These are phyloP conservation scores for Penicillium paxilli DNA, from an alignment of 495 filamentous ascomycete species.

Conservation along the genomic window DNA sequence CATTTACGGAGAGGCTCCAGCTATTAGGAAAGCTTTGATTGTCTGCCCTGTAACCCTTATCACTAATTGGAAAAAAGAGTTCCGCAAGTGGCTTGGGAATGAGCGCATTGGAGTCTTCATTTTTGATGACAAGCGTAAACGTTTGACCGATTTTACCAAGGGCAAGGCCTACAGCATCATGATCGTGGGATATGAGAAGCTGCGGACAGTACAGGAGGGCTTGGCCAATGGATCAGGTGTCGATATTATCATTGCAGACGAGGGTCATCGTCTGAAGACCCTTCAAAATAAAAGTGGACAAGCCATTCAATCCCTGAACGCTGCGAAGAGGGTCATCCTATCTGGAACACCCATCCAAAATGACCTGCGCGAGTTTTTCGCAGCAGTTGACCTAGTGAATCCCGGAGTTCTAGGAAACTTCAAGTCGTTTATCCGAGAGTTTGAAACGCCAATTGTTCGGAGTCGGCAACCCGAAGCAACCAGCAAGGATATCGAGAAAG, in stretches of 20 bases:
- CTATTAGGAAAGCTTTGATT: constrained; percentile 77
- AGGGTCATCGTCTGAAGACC: constrained; percentile 80
- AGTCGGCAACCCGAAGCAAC: constrained; percentile 72
- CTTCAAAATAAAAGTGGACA: constrained; percentile 77
- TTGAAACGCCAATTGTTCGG: constrained; percentile 71
- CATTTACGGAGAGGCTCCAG: constrained; percentile 57
- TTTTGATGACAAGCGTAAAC: constrained; percentile 64
- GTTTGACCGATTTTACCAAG: constrained; percentile 72
- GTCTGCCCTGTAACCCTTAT: constrained; percentile 81
- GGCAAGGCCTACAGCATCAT: constrained; percentile 75
- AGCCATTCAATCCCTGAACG: constrained; percentile 72
- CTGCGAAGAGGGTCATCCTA: constrained; percentile 65
- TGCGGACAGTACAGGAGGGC: constrained; percentile 67
- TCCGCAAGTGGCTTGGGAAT: constrained; percentile 77
- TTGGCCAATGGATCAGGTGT: constrained; percentile 62
- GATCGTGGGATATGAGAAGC: constrained; percentile 83
- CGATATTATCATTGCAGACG: constrained; percentile 80
- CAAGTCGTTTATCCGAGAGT: constrained; percentile 69
- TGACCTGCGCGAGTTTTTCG: constrained; percentile 76
- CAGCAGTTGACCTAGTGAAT: constrained; percentile 79
- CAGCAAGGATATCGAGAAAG: constrained; percentile 67
- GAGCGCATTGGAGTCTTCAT: constrained; percentile 77
- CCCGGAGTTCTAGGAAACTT: constrained; percentile 69
- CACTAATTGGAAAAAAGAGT: constrained; percentile 79
- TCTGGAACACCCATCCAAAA: constrained; percentile 82